phyloP scores from a whole-genome alignment of 176 grass and related monocot species.

The Eragrostis nindensis region DNA sequence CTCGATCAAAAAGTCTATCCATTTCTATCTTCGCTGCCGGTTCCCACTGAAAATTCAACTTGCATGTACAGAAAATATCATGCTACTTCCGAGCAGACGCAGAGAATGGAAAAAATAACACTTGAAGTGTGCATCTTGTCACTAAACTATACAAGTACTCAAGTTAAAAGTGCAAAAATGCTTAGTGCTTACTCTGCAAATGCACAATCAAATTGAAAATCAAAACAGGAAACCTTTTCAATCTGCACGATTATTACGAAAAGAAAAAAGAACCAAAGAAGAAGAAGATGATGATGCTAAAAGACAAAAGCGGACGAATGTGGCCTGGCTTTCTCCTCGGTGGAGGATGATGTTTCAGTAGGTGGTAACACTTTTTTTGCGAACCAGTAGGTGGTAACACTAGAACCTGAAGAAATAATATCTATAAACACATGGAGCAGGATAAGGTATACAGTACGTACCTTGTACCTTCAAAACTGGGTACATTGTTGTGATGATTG shows the following conservation, averaged over 20 bases:
- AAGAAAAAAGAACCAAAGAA: conserved; percentile 4
- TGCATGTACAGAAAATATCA: background rate
- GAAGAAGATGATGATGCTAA: background rate
- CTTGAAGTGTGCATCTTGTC: background rate
- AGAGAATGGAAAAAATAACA: background rate
- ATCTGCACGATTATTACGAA: conserved; percentile 9
- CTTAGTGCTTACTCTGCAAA: conserved; percentile 15
- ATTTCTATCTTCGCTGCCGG: background rate
- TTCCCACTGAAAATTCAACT: conserved; percentile 1
- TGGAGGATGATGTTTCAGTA: conserved; percentile 34
- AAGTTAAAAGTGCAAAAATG: background rate
- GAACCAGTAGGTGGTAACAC: too few species aligned
- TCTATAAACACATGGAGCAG: background rate
- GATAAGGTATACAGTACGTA: conserved; percentile 26
- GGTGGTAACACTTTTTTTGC: too few species aligned
- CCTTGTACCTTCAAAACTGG: background rate
- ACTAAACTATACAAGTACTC: background rate
- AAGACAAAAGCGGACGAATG: conserved; percentile 27
- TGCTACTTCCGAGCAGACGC: background rate
- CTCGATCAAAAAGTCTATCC: background rate
- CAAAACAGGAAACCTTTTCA: background rate
- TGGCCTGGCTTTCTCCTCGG: conserved; percentile 32
- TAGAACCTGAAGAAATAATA: conserved; percentile 2
- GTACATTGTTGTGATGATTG: background rate
- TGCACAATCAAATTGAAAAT: conserved; percentile 29